phyloP scores from a whole-genome alignment of 1,284 basidiomycete species.

The Waitea zeae region DNA sequence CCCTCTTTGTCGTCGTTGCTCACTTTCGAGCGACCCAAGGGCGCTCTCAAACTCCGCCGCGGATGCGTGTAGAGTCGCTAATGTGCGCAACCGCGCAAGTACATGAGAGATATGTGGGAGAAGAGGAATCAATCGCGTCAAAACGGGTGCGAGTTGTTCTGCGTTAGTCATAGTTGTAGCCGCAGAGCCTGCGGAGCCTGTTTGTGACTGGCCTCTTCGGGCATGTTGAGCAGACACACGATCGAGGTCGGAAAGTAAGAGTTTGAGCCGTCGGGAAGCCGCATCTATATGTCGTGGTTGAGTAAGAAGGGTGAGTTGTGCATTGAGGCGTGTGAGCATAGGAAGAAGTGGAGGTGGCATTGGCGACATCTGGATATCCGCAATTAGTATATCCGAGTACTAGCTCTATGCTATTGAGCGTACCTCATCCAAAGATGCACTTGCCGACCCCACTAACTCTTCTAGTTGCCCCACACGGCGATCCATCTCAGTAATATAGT shows the following conservation, averaged over 20 bases:
- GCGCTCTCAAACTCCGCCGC: slow-evolving; percentile 64
- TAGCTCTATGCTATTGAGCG: slow-evolving; percentile 7
- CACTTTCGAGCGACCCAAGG: slow-evolving; percentile 53
- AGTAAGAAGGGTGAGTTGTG: slow-evolving; percentile 75
- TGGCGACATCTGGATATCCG: slow-evolving; percentile 30
- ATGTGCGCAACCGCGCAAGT: slow-evolving; percentile 72
- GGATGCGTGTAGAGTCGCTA: slow-evolving; percentile 69
- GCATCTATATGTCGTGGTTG: slow-evolving; percentile 95
- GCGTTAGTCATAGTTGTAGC: slow-evolving; percentile 12
- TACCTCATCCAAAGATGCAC: slow-evolving; percentile 58
- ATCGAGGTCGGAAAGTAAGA: slow-evolving; percentile 86
- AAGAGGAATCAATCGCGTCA: slow-evolving; percentile 72
- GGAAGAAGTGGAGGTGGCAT: slow-evolving; percentile 71
- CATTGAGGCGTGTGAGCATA: slow-evolving; percentile 68
- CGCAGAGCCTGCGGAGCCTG: slow-evolving; percentile 13
- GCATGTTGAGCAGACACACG: too few relatives aligned
- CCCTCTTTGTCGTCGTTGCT: slow-evolving; percentile 44
- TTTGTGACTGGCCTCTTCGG: slow-evolving; percentile 15
- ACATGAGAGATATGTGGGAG: slow-evolving; percentile 86
- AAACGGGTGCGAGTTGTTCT: slow-evolving; percentile 53
- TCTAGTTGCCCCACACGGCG: slow-evolving; percentile 67
- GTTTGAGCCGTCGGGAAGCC: slow-evolving; percentile 86
- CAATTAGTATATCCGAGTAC: slow-evolving; percentile 1
- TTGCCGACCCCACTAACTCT: slow-evolving; percentile 60
- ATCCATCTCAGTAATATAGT: slow-evolving; percentile 66